These are phyloP conservation scores for Colletotrichum sp. DNA, from an alignment of 2,329 filamentous ascomycete genomes.

Conservation along the genomic window DNA sequence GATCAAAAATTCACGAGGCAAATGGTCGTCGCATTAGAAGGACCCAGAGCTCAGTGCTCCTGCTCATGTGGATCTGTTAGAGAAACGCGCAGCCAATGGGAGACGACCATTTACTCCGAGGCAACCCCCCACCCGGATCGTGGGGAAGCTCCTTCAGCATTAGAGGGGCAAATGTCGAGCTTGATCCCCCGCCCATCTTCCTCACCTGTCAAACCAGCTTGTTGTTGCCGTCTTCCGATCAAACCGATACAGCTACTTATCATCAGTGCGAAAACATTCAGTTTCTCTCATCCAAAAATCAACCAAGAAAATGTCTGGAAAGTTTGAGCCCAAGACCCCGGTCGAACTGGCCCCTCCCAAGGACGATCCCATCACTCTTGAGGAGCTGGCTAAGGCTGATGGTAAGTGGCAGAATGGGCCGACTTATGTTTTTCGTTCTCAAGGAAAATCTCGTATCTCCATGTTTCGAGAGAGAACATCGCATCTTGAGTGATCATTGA, in stretches of 20 bases:
- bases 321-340: slow-evolving; percentile 79
- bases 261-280: neutral
- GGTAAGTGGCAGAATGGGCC: slow-evolving; percentile 59
- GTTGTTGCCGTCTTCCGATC: neutral
- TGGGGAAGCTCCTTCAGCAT: slow-evolving; percentile 15
- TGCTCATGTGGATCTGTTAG: neutral
- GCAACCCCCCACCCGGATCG: slow-evolving; percentile 9
- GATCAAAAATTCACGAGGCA: neutral
- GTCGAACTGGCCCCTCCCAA: slow-evolving; percentile 84
- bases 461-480: neutral
- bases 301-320: slow-evolving; percentile 56
- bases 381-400: slow-evolving; percentile 81
- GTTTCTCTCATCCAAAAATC: neutral
- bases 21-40: neutral
- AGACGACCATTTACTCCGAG: neutral
- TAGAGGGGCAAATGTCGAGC: slow-evolving; percentile 15
- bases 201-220: neutral
- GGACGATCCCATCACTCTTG: slow-evolving; percentile 81
- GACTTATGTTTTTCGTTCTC: neutral
- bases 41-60: neutral
- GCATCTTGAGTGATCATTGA: neutral
- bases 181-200: slow-evolving; percentile 13
- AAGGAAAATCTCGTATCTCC: neutral
- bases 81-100: neutral
- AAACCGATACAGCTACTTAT: neutral